phyloP scores from a whole-genome alignment of 768 basidiomycete species.

The Solioccasus polychromus region DNA sequence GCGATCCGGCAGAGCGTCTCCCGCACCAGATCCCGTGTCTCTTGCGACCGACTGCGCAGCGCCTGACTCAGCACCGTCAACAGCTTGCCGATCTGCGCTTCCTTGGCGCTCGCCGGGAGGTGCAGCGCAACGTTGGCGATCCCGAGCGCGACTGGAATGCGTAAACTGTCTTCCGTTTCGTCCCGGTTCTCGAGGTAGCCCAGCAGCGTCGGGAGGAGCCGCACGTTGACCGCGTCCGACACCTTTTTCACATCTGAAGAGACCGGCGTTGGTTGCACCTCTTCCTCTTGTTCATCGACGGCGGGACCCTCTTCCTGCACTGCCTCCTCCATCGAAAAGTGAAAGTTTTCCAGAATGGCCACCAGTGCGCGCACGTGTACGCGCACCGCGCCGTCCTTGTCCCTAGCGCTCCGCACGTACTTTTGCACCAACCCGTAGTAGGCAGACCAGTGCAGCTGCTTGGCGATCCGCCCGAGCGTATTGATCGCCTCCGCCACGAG shows the following conservation, averaged over 20 bases:
- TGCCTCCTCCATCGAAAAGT: constrained; percentile 76
- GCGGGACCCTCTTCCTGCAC: constrained; percentile 31
- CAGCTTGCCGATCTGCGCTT: constrained; percentile 69
- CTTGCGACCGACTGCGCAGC: constrained; percentile 90
- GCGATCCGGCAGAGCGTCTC: constrained; percentile 82
- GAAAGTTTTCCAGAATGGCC: constrained; percentile 84
- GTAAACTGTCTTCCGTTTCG: constrained; percentile 77
- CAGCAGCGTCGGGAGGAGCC: constrained; percentile 77
- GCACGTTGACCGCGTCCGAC: constrained; percentile 70
- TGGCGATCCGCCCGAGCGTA: constrained; percentile 75
- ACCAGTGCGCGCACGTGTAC: constrained; percentile 85
- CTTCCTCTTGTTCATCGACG: constrained; percentile 30
- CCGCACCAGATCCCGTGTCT: constrained; percentile 82
- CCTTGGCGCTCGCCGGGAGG: constrained; percentile 61
- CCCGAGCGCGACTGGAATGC: constrained; percentile 86
- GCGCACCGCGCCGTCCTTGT: constrained; percentile 70
- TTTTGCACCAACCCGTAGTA: constrained; percentile 80
- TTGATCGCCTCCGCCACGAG: constrained; percentile 87
- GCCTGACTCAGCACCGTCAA: constrained; percentile 86
- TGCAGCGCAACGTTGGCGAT: constrained; percentile 81
- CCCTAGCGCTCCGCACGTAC: constrained; percentile 67
- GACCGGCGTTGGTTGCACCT: constrained; percentile 4
- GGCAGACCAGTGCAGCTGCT: constrained; percentile 75
- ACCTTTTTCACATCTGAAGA: constrained; percentile 39
- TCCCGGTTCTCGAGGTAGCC: constrained; percentile 81